These are phyloP conservation scores for Calonectria hawksworthii DNA, from an alignment of 2,329 filamentous ascomycete genomes.

Conservation along the genomic window DNA sequence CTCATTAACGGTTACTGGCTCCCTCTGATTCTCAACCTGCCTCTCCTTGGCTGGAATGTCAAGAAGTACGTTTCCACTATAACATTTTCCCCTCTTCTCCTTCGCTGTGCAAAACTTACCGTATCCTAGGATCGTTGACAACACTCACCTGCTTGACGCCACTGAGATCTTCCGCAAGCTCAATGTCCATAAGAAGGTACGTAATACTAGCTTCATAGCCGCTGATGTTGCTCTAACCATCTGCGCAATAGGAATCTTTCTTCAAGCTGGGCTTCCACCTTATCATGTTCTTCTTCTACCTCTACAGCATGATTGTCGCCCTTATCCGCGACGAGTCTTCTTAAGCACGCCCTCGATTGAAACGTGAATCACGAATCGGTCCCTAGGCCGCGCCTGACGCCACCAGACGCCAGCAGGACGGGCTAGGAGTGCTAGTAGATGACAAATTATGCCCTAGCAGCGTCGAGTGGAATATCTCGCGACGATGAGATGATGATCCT, in stretches of 20 bases:
- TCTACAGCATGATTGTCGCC: slow-evolving; percentile 98
- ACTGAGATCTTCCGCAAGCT: slow-evolving; percentile 99
- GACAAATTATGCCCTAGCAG: slow-evolving; percentile 7
- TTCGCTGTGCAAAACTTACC: slow-evolving; percentile 38
- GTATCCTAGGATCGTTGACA: slow-evolving; percentile 85
- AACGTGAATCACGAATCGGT: slow-evolving; percentile 30
- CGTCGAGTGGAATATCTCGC: slow-evolving; percentile 39
- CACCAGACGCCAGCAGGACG: slow-evolving; percentile 24
- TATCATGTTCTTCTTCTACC: slow-evolving; percentile 99
- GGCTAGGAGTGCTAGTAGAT: slow-evolving; percentile 26
- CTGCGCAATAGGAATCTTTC: slow-evolving; percentile 85
- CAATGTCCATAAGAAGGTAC: slow-evolving; percentile 98
- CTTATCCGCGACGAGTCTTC: slow-evolving; percentile 95
- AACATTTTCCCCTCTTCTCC: not conserved
- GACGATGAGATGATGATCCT: slow-evolving; percentile 40
- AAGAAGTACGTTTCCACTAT: slow-evolving; percentile 84
- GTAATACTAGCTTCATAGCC: slow-evolving; percentile 5
- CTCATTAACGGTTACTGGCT: slow-evolving; percentile 99
- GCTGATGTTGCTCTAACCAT: slow-evolving; percentile 37
- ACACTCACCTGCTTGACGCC: slow-evolving; percentile 95
- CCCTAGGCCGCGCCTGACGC: slow-evolving; percentile 22
- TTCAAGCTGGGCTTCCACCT: slow-evolving; percentile 99
- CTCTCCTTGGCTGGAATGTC: slow-evolving; percentile 91
- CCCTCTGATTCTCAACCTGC: slow-evolving; percentile 90
- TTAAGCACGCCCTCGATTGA: slow-evolving; percentile 62